Conservation (phyloP, 2,329 filamentous ascomycete species). For the Neurospora crassa region DNA sequence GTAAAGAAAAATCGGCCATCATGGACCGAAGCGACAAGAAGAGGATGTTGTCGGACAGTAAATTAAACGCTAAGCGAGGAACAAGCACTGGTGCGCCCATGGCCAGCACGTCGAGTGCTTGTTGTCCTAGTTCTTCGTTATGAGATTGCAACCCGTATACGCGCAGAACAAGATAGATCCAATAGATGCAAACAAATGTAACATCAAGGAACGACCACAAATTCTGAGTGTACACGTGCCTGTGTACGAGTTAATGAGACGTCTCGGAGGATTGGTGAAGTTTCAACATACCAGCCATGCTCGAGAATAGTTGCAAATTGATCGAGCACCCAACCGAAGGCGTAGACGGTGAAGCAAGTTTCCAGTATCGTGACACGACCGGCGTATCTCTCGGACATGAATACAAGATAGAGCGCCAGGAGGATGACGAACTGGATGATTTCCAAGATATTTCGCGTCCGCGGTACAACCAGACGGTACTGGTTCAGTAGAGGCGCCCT, state of each 20-base stretch:
- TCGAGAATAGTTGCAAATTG: conserved; percentile 69
- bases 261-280: neutral
- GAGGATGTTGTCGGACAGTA: conserved; percentile 75
- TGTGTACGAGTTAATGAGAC: conserved; percentile 25
- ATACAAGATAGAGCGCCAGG: conserved; percentile 57
- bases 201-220: conserved; percentile 83
- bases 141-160: conserved; percentile 50
- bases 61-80: conserved; percentile 70
- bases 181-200: conserved; percentile 64
- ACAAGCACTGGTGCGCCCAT: conserved; percentile 70
- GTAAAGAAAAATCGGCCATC: conserved; percentile 76
- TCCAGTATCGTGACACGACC: conserved; percentile 48
- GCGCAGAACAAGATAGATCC: conserved; percentile 57
- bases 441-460: conserved; percentile 68
- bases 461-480: conserved; percentile 73
- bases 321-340: conserved; percentile 69
- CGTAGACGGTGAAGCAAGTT: conserved; percentile 60
- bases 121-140: conserved; percentile 42
- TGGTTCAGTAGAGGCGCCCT: conserved; percentile 71
- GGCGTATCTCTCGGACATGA: conserved; percentile 62
- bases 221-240: conserved; percentile 80
- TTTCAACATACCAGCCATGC: conserved; percentile 49
- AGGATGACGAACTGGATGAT: conserved; percentile 63
- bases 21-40: conserved; percentile 74
- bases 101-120: conserved; percentile 69